A percentile compares a stretch with the other conserved stretches of the same genome.
phyloP scores from a whole-genome alignment of 345 rosid genomes.

The Syzygium aromaticum region DNA sequence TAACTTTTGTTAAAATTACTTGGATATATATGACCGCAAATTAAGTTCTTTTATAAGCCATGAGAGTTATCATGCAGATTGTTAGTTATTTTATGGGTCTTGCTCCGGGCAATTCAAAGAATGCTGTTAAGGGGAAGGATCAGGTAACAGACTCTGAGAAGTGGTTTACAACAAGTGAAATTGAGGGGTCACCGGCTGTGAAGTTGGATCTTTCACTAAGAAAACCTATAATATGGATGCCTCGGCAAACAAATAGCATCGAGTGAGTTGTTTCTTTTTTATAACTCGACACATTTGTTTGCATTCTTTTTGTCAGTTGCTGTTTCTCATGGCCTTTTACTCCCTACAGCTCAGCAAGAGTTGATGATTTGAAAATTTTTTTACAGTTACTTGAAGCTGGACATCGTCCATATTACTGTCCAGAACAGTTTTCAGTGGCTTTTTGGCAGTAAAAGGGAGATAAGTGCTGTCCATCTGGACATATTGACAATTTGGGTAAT shows the following conservation, averaged over 20 bases:
- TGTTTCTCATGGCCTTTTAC: background rate
- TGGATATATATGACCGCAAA: background rate
- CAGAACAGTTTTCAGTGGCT: constrained; percentile 82
- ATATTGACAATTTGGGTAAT: constrained; percentile 76
- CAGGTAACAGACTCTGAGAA: constrained; percentile 84
- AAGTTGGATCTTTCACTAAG: constrained; percentile 84
- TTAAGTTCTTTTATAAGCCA: constrained; percentile 4
- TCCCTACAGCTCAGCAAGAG: background rate
- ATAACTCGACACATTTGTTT: background rate
- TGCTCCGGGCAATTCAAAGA: constrained; percentile 59
- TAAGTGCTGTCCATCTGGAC: constrained; percentile 82
- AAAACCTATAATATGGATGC: constrained; percentile 96
- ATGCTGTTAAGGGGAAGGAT: constrained; percentile 68
- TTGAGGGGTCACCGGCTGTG: constrained; percentile 93
- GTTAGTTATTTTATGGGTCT: constrained; percentile 87
- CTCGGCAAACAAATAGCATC: constrained; percentile 74
- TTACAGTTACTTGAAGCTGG: constrained; percentile 89
- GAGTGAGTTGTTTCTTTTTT: constrained; percentile 50
- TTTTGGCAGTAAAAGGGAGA: constrained; percentile 60
- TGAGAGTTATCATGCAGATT: constrained; percentile 41
- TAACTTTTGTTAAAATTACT: constrained; percentile 12
- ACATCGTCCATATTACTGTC: constrained; percentile 88
- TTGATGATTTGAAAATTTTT: constrained; percentile 8
- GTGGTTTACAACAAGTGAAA: constrained; percentile 78
- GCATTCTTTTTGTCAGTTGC: background rate